Evolutionary conservation across 768 basidiomycete genomes (phyloP).

Genomic region (Tephrocybe rancida): DNA sequence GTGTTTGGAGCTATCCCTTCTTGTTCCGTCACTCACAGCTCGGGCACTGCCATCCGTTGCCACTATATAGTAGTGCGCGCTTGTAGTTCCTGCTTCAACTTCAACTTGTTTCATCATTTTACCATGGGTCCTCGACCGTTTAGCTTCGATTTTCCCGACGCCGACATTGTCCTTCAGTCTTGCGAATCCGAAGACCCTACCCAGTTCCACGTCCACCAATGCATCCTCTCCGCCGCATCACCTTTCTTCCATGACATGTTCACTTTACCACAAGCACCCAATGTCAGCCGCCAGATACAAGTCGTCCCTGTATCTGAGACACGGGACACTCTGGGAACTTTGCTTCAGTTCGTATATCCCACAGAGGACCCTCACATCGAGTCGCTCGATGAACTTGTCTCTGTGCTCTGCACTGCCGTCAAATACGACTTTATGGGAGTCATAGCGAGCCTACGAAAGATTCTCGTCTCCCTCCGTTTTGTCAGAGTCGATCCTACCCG

Average conservation of each 20-base stretch:
- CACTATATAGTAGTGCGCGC: slow-evolving; percentile 7
- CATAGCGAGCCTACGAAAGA: slow-evolving; percentile 47
- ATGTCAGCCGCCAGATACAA: slow-evolving; percentile 30
- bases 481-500: slow-evolving; percentile 51
- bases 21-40: neutral
- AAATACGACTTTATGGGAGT: slow-evolving; percentile 66
- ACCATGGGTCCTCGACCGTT: slow-evolving; percentile 33
- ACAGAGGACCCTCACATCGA: slow-evolving; percentile 52
- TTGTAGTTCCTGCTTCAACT: neutral
- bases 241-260: slow-evolving; percentile 75
- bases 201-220: slow-evolving; percentile 63
- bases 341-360: slow-evolving; percentile 68
- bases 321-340: slow-evolving; percentile 40
- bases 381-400: slow-evolving; percentile 55
- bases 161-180: slow-evolving; percentile 57
- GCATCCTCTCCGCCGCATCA: slow-evolving; percentile 64
- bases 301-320: slow-evolving; percentile 60
- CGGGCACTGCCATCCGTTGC: slow-evolving; percentile 5
- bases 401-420: slow-evolving; percentile 51
- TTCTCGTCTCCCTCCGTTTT: slow-evolving; percentile 54
- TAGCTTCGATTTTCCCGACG: slow-evolving; percentile 46
- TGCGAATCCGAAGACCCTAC: slow-evolving; percentile 32
- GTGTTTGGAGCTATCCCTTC: neutral
- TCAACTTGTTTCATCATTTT: slow-evolving; percentile 6
- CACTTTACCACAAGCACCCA: slow-evolving; percentile 52